Base-by-base conservation (phyloP, 345 rosid genomes). In the Theobroma cacao region DNA sequence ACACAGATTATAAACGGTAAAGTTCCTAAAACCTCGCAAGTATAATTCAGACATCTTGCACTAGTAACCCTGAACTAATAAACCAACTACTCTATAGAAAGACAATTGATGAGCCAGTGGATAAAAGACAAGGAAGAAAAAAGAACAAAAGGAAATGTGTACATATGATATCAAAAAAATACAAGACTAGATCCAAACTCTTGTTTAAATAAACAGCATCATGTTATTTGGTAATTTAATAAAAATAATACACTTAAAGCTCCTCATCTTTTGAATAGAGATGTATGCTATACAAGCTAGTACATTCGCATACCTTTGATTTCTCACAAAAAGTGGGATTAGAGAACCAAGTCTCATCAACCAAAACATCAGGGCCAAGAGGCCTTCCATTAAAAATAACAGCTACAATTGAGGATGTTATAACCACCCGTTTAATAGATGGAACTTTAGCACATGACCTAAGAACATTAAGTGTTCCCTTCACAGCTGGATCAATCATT, bases 321-420 rank as follows among this genome's bases (percentile, higher is more conserved):
- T 83, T 72, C 78, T 8, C 50, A 78, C 85, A 87, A 9, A 80
- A 17, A 41, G 14, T 72, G 31, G 85, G 82, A 80, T 88, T 83
- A 1, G 91, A 87, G 75, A 82, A 82, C 86, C 87, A 87, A 61
- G 84, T 76, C 78, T 90, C 93, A 45, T 88, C 90, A 38, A 90
- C 85, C 11, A 83, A 50, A 9, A 79, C 72, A 43, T 80, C 82
- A 8, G 84, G 69, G 6, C 61, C 77, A 6, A 81, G 36, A 75
- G 86, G 86, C 18, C 64, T 86, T 72, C 74, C 83, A 13, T 74
- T 82, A 77, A 17, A 20, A 22, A 69, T 0, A 82, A 82, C 85
- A n/a, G 89, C 77, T n/a, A 82, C 59, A 14, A 60, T 80, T 36
- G 93, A 90, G 31, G 93, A 88, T 10, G 93, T 88, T 53, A 86